phyloP scores from a whole-genome alignment of 805 yeast genomes.

The Hemisphaericaspora nanyangensis region DNA sequence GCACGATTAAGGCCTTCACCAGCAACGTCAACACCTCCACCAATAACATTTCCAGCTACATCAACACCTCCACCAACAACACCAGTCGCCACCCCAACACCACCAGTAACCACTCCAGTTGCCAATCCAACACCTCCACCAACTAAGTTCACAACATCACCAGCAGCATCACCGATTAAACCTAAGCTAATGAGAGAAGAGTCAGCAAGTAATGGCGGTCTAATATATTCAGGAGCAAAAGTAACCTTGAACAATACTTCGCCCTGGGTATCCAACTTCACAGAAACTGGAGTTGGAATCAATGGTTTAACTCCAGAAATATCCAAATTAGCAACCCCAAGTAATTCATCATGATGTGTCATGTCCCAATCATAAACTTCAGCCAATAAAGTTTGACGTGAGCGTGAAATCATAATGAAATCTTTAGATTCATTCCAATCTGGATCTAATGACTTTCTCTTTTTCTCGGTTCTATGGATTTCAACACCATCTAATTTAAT shows the following conservation, averaged over 20 bases:
- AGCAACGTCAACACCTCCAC: slow-evolving; percentile 2
- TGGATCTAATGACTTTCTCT: slow-evolving; percentile 68
- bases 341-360: slow-evolving; percentile 60
- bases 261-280: slow-evolving; percentile 64
- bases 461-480: slow-evolving; percentile 54
- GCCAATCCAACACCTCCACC: slow-evolving; percentile 34
- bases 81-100: slow-evolving; percentile 35
- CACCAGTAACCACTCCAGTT: slow-evolving; percentile 35
- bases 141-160: slow-evolving; percentile 18
- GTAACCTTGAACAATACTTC: slow-evolving; percentile 47
- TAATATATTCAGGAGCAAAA: slow-evolving; percentile 62
- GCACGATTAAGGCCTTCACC: neutral
- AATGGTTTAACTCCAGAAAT: slow-evolving; percentile 46
- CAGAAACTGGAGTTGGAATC: slow-evolving; percentile 42
- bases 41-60: slow-evolving; percentile 2
- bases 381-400: slow-evolving; percentile 46
- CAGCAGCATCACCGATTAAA: slow-evolving; percentile 29
- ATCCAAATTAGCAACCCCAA: slow-evolving; percentile 54
- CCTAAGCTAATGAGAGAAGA: slow-evolving; percentile 20
- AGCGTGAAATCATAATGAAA: slow-evolving; percentile 61
- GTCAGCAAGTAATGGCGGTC: slow-evolving; percentile 49
- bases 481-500: slow-evolving; percentile 53
- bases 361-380: slow-evolving; percentile 75
- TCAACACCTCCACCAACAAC: slow-evolving; percentile 6
- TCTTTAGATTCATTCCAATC: slow-evolving; percentile 68